Conservation (phyloP, 2,329 filamentous ascomycete genomes). For the Pseudogymnoascus sp. region DNA sequence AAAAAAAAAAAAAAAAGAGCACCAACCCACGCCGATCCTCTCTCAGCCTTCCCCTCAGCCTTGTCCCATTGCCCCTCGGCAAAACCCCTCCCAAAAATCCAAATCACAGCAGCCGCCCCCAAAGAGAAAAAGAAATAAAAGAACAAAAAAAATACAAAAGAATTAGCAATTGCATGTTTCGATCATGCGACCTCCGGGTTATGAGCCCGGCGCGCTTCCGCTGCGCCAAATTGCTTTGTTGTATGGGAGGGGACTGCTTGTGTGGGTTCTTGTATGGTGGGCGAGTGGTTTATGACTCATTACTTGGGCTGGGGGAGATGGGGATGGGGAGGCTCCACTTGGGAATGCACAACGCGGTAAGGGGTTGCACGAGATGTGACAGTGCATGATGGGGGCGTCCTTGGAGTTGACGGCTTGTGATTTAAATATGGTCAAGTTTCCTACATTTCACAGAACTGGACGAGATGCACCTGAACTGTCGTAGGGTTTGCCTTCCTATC, state of each 20-base stretch:
- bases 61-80: not conserved
- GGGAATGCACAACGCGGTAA: not conserved
- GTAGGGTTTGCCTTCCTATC: not conserved
- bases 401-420: not conserved
- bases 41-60: not conserved
- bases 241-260: not conserved
- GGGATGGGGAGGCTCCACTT: not conserved
- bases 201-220: conserved; percentile 16
- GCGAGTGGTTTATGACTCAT: not conserved
- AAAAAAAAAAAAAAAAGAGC: not conserved
- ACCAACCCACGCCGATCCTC: not conserved
- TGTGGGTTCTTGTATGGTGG: not conserved
- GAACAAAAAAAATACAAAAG: not conserved
- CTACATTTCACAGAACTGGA: not conserved
- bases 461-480: not conserved
- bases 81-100: not conserved
- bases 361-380: not conserved
- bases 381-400: no score
- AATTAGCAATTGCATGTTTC: conserved; percentile 11
- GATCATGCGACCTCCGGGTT: conserved; percentile 14
- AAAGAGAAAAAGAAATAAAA: not conserved
- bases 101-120: no score
- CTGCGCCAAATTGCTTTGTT: conserved; percentile 14
- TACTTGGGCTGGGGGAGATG: not conserved
- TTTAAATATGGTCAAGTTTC: not conserved